Evolutionary conservation across 1,139 yeast genomes (phyloP).

Genomic region (Zygotorulaspora mrakii): DNA sequence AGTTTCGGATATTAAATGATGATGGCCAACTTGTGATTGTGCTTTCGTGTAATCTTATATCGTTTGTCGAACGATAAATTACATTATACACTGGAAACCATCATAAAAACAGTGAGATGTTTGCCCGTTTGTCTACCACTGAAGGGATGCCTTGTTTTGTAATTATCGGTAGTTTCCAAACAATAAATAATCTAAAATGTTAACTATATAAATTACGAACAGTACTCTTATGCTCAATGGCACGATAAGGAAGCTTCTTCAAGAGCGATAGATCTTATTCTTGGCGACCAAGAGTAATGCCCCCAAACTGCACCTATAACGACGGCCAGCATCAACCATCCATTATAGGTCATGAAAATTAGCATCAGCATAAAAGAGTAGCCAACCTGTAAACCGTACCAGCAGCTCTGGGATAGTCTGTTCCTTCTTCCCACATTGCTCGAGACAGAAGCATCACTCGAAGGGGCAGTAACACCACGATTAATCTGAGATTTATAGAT

Average conservation of each 20-base stretch:
- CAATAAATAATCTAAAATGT: too few relatives aligned
- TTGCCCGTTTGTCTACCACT: too few relatives aligned
- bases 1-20: too few relatives aligned
- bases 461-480: conserved; percentile 8
- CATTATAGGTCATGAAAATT: conserved; percentile 79
- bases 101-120: too few relatives aligned
- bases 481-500: conserved; percentile 28
- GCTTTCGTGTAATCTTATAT: too few relatives aligned
- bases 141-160: too few relatives aligned
- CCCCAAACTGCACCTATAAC: conserved; percentile 68
- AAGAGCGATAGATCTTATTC: conserved; percentile 8
- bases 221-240: too few relatives aligned
- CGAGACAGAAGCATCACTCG: conserved; percentile 3
- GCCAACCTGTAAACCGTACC: conserved; percentile 71
- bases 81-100: too few relatives aligned
- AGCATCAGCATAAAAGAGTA: conserved; percentile 76
- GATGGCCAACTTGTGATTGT: too few relatives aligned
- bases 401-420: conserved; percentile 41
- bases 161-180: too few relatives aligned
- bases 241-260: conserved; percentile 23
- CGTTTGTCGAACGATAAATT: too few relatives aligned
- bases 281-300: conserved; percentile 50
- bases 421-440: conserved; percentile 13
- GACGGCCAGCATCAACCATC: conserved; percentile 76
- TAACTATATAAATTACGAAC: too few relatives aligned